Conservation (phyloP, 2,329 filamentous ascomycete genomes). For the Thermochaetoides dissita region DNA sequence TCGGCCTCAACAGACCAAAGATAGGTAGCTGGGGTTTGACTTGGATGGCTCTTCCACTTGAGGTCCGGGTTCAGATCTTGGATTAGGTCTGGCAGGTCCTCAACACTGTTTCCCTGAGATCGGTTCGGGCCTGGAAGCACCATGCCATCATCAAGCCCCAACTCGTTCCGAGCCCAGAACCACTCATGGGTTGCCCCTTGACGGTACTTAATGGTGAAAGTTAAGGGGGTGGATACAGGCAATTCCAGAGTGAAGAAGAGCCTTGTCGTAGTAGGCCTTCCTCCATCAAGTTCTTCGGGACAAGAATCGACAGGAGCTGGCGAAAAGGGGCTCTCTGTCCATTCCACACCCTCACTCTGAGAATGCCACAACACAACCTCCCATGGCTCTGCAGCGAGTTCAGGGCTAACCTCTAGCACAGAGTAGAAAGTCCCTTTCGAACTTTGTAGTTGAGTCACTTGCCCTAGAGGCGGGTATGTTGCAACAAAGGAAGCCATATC, state of each 20-base stretch:
- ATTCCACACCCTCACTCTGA: slow-evolving; percentile 24
- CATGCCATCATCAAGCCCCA: slow-evolving; percentile 47
- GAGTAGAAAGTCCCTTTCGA: slow-evolving; percentile 47
- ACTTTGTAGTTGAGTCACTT: slow-evolving; percentile 48
- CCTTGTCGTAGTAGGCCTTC: slow-evolving; percentile 19
- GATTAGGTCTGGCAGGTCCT: slow-evolving; percentile 42
- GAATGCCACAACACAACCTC: slow-evolving; percentile 64
- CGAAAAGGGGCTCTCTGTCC: slow-evolving; percentile 37
- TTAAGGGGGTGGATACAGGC: slow-evolving; percentile 32
- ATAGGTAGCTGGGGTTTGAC: slow-evolving; percentile 54
- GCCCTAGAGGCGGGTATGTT: slow-evolving; percentile 59
- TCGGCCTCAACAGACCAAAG: slow-evolving; percentile 53
- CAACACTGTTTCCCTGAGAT: slow-evolving; percentile 17
- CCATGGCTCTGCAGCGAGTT: slow-evolving; percentile 45
- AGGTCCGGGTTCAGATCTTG: slow-evolving; percentile 42
- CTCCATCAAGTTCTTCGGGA: slow-evolving; percentile 39
- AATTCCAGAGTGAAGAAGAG: slow-evolving; percentile 43
- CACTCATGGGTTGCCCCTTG: slow-evolving; percentile 36
- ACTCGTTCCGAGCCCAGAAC: slow-evolving; percentile 57
- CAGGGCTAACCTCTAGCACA: slow-evolving; percentile 50
- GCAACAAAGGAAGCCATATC: slow-evolving; percentile 24
- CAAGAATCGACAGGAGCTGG: slow-evolving; percentile 13
- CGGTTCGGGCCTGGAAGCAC: slow-evolving; percentile 35
- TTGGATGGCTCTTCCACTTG: slow-evolving; percentile 37
- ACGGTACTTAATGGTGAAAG: slow-evolving; percentile 62